phyloP scores from a whole-genome alignment of 2,329 filamentous ascomycete genomes.

The Thelonectria olida region DNA sequence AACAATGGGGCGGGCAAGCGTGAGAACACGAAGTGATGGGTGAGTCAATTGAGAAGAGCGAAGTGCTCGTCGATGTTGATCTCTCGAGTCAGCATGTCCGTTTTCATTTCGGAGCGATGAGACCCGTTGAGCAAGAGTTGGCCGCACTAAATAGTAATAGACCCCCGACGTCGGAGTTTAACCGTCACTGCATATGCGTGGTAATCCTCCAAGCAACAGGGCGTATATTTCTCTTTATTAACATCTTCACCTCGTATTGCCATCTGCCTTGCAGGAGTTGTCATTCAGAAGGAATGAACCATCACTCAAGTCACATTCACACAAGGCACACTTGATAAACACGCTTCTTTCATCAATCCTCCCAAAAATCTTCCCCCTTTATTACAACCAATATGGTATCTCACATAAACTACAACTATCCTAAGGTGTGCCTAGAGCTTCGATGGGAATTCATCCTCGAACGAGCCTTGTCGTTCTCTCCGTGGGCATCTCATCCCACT shows the following conservation, averaged over 20 bases:
- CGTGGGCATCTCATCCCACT: slow-evolving; percentile 12
- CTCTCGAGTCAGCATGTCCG: neutral
- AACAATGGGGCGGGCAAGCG: too few species aligned
- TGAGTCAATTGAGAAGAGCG: too few species aligned
- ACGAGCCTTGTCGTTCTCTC: slow-evolving; percentile 12
- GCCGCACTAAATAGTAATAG: slow-evolving; percentile 2
- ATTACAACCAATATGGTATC: slow-evolving; percentile 39
- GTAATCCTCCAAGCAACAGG: too few species aligned
- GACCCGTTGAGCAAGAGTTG: neutral
- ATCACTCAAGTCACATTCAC: neutral
- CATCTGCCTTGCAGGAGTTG: neutral
- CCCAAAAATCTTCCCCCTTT: slow-evolving; percentile 3
- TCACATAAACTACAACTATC: slow-evolving; percentile 37
- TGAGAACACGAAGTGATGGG: too few species aligned
- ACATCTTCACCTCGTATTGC: too few species aligned
- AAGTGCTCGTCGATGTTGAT: too few species aligned
- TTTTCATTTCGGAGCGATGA: slow-evolving; percentile 3
- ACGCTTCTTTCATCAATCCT: slow-evolving; percentile 17
- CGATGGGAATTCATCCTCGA: slow-evolving; percentile 16
- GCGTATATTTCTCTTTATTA: too few species aligned
- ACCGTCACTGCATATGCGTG: too few species aligned
- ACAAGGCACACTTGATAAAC: neutral
- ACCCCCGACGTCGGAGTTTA: slow-evolving; percentile 22
- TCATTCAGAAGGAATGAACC: too few species aligned
- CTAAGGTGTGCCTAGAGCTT: slow-evolving; percentile 32